Base-by-base conservation (phyloP, 2,329 filamentous ascomycete genomes). In the Diaporthe citrichinensis region DNA sequence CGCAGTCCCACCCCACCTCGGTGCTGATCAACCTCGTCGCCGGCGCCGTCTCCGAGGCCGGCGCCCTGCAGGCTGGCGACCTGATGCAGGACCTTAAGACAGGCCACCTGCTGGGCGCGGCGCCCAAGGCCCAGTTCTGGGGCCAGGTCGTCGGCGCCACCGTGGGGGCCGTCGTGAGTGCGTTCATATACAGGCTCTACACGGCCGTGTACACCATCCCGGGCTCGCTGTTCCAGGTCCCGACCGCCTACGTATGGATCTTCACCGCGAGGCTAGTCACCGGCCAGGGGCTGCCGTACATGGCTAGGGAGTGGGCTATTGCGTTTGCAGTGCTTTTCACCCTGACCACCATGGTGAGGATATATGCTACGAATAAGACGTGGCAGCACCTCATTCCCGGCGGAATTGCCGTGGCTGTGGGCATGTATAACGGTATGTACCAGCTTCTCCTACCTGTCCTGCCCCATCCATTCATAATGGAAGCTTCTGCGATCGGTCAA, bases 21-120 rank as follows among this genome's bases (percentile, higher is more conserved):
- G 93, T 99, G n/a, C 89, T 98, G 74, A 98, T 98, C 82, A 99
- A 99, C 82, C 90, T 99, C 2, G 92, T 99, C 9, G 97, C 96
- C 0, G 97, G 97, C 12, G 97, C 97, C 0, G 93, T 99, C 34
- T 74, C 71, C 57, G 74, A 76, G 71, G 74, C 74, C 7, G 74
- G 97, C 7, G 97, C 97, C 4, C 88, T 98, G 6, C 97, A 99
- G 86, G 96, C 97, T 3, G 97, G 97, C 12, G 97, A 99, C 83
- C 91, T 99, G 73, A 94, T 99, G 90, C 97, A 99, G 83, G 97
- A 99, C 82, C 90, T 99, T 41, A 99, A 99, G 84, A 98, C 97
- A 0, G 97, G 97, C 0, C 96, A 99, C 83, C 87, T 99, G 0
- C 90, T 99, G 0, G 96, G 96, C 15, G 97, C 97, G 0, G 94